phyloP scores from a whole-genome alignment of 1,284 basidiomycete species.

The Cryptococcus sp. region DNA sequence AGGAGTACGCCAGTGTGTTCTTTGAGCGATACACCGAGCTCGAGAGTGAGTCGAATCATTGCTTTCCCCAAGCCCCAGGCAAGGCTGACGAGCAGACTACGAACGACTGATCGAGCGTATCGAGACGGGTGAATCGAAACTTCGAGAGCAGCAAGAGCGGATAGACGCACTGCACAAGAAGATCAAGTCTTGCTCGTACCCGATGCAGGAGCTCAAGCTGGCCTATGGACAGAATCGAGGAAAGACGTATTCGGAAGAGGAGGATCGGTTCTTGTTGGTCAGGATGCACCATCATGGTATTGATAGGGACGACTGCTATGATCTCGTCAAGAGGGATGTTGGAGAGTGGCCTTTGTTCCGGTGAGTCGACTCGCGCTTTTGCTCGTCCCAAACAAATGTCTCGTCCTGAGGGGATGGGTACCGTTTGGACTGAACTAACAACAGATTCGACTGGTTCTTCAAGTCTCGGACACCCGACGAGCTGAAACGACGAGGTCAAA shows the following conservation, averaged over 20 bases:
- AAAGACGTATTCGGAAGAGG: slow-evolving; percentile 93
- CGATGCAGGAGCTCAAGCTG: slow-evolving; percentile 91
- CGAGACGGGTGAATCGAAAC: slow-evolving; percentile 75
- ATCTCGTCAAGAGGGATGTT: slow-evolving; percentile 93
- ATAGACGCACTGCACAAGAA: slow-evolving; percentile 82
- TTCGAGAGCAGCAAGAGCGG: slow-evolving; percentile 57
- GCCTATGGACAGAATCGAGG: slow-evolving; percentile 93
- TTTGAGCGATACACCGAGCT: slow-evolving; percentile 85
- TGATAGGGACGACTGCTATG: slow-evolving; percentile 85
- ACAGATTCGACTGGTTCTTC: slow-evolving; percentile 92
- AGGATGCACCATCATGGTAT: slow-evolving; percentile 89
- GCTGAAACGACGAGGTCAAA: slow-evolving; percentile 81
- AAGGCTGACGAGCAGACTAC: slow-evolving; percentile 53
- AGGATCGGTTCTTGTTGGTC: slow-evolving; percentile 91
- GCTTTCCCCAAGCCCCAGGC: neutral
- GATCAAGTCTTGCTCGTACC: slow-evolving; percentile 72
- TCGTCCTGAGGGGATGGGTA: too few species aligned
- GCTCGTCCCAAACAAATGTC: neutral
- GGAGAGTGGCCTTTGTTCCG: slow-evolving; percentile 93
- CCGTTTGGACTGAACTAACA: neutral
- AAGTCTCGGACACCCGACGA: slow-evolving; percentile 90
- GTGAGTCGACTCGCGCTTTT: slow-evolving; percentile 13
- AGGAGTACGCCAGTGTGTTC: slow-evolving; percentile 78
- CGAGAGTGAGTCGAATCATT: slow-evolving; percentile 53
- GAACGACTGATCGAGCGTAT: slow-evolving; percentile 77